These are phyloP conservation scores for Pleurozium schreberi DNA, from an alignment of 225 moss, liverwort and hornwort species.

Conservation along the genomic window DNA sequence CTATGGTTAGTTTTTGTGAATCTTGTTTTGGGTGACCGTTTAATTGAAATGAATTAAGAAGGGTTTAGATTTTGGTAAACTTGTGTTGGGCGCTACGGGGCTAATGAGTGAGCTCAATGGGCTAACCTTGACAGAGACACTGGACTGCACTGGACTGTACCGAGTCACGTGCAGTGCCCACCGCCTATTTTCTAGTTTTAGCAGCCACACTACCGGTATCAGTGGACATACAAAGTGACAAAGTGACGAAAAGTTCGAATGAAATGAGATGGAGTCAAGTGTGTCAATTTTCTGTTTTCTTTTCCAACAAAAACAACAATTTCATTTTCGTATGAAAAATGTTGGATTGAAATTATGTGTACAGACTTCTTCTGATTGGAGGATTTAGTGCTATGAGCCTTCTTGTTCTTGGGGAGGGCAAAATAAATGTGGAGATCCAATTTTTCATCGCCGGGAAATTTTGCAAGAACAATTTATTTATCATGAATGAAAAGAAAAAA, in stretches of 20 bases:
- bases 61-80: no score
- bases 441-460: rapidly evolving
- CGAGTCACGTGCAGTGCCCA: no score
- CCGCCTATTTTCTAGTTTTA: background rate
- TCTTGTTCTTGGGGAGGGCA: background rate
- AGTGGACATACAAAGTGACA: no score
- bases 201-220: no score
- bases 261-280: background rate
- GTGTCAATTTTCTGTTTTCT: background rate
- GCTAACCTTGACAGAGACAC: background rate
- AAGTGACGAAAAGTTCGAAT: background rate
- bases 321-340: background rate
- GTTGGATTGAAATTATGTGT: background rate
- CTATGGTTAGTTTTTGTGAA: no score
- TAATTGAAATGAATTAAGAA: no score
- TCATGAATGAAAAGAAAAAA: no score
- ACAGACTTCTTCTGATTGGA: no score
- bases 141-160: background rate
- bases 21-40: no score
- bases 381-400: no score
- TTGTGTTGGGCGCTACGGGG: no score
- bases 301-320: rapidly evolving
- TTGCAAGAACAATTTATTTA: background rate
- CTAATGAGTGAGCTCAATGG: no score
- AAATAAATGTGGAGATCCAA: background rate